Base-by-base conservation (phyloP, 805 yeast species). In the Millerago galiae region DNA sequence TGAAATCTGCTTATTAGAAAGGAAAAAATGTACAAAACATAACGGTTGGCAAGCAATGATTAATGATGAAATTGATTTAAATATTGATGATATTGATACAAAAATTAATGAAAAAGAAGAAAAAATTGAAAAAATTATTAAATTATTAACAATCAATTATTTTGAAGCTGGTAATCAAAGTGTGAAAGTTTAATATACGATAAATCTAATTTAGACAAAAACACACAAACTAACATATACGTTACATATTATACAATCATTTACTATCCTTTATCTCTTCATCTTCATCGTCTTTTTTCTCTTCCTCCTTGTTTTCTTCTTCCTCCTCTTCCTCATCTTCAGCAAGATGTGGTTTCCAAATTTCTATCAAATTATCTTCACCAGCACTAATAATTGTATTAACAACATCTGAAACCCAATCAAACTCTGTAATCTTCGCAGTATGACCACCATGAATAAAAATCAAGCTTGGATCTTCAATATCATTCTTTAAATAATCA, bases 361-460 rank as follows among this genome's bases (percentile, higher is more conserved):
- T 68, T 57, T 85, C 90, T 29, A 85, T 64, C 46, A 86, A 68
- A 35, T 73, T 76, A 59, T 88, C 96, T 54, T 83, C 93, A 1
- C 85, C 87, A 40, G 79, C 79, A 42, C 84, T 75, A 8, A 81
- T 81, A 28, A 78, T 60, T 2, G 84, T 69, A 62, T 80, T 73
- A 21, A 71, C 68, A 37, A 81, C 61, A 9, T 57, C 60, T 2
- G 87, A 85, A 54, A 83, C 81, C 73, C 90, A 76, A 43, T 73
- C 79, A 37, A 82, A 66, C 50, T 81, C 91, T 43, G 79, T 70
- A 35, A 88, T 71, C 41, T 79, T 70, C 37, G 75, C 77, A 2
- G 89, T 77, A 63, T 88, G 96, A 11, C 96, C 96, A 13, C 95
- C 95, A 61, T 89, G 95, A 54, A 86, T 74, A 56, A 86, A 88